Percentiles rank a stretch among this genome's conserved stretches.
phyloP scores from a whole-genome alignment of 345 rosid genomes.

The Lagerstroemia speciosa region DNA sequence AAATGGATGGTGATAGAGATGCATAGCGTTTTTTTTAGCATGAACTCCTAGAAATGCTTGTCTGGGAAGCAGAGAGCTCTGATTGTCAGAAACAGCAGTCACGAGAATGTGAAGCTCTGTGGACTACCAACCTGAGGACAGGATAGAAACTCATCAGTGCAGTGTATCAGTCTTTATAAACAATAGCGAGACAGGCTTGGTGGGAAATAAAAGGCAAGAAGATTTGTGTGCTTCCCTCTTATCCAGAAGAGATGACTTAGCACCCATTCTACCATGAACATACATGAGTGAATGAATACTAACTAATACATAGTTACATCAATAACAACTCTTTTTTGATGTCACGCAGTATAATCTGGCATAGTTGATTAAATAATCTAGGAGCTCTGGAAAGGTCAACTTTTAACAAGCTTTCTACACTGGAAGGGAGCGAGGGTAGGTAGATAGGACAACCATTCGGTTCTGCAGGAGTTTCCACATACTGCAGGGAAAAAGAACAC shows the following conservation, averaged over 20 bases:
- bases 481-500: background rate
- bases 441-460: background rate
- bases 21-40: slow-evolving; percentile 24
- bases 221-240: background rate
- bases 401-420: background rate
- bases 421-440: background rate
- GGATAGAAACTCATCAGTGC: background rate
- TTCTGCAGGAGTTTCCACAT: background rate
- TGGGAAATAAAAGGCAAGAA: background rate
- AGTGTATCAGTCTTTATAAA: background rate
- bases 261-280: background rate
- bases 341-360: background rate
- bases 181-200: background rate
- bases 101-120: background rate
- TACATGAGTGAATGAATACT: background rate
- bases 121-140: background rate
- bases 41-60: background rate
- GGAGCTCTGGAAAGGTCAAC: background rate
- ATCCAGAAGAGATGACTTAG: background rate
- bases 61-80: background rate
- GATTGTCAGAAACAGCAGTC: background rate
- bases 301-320: background rate
- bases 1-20: slow-evolving; percentile 86
- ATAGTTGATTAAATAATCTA: background rate
- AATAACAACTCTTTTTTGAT: too few species aligned